Evolutionary conservation across 148 eudicot species (phyloP).

Genomic region (Bassia scoparia): DNA sequence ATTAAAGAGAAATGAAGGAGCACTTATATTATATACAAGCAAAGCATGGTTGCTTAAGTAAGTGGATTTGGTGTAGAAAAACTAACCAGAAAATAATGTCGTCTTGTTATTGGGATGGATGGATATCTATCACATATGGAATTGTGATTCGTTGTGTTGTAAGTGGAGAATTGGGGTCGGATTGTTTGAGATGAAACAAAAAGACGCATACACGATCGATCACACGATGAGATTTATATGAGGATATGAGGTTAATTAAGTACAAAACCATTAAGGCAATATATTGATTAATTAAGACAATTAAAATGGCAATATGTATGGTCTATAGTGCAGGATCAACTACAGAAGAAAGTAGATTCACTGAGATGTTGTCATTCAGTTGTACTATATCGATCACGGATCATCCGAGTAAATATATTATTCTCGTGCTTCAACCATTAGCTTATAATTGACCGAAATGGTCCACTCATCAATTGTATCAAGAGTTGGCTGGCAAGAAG

Average conservation of each 20-base stretch:
- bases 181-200: neutral
- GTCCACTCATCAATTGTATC: no score
- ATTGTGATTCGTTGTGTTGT: neutral
- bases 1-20: neutral
- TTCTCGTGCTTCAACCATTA: no score
- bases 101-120: neutral
- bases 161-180: conserved; percentile 4
- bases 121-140: neutral
- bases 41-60: conserved; percentile 21
- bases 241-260: neutral
- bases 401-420: no score
- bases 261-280: no score
- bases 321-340: no score
- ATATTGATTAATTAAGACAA: no score
- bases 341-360: neutral
- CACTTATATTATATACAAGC: no score
- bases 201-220: neutral
- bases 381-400: no score
- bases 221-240: neutral
- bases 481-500: no score
- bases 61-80: conserved; percentile 18
- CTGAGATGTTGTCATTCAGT: neutral
- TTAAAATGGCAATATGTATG: no score
- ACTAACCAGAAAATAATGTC: conserved; percentile 4
- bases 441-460: no score